These are phyloP conservation scores for Penicillium bovifimosum DNA, from an alignment of 495 filamentous ascomycete species.

Conservation along the genomic window DNA sequence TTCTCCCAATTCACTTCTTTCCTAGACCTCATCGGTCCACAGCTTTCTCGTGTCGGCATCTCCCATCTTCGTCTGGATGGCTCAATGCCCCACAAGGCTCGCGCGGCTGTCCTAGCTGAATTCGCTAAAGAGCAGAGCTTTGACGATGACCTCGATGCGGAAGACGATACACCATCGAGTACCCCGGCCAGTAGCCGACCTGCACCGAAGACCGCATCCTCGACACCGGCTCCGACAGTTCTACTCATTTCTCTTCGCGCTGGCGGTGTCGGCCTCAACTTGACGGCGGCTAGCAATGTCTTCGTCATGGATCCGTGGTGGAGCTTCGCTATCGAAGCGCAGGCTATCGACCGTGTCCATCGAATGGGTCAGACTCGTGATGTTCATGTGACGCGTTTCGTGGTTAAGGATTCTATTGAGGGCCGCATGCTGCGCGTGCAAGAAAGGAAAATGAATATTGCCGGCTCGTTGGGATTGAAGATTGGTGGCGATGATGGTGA, in stretches of 20 bases:
- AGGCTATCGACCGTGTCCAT: constrained; percentile 98
- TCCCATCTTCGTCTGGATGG: constrained; percentile 84
- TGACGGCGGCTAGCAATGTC: constrained; percentile 81
- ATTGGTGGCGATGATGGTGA: constrained; percentile 59
- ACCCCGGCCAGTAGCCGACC: neutral
- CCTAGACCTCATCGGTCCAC: constrained; percentile 80
- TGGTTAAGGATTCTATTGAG: constrained; percentile 87
- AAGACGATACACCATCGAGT: constrained; percentile 11
- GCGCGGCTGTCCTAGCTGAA: constrained; percentile 65
- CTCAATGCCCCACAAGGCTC: constrained; percentile 77
- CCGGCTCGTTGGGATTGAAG: constrained; percentile 82
- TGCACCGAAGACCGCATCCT: constrained; percentile 28
- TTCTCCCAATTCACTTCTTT: constrained; percentile 98
- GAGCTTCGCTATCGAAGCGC: constrained; percentile 94
- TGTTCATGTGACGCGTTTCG: constrained; percentile 79
- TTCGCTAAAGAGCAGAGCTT: constrained; percentile 52
- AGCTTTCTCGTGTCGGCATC: constrained; percentile 65
- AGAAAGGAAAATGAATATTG: constrained; percentile 83
- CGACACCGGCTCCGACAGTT: constrained; percentile 37
- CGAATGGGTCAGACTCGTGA: constrained; percentile 91
- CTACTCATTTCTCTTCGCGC: constrained; percentile 82
- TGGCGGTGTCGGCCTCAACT: constrained; percentile 88
- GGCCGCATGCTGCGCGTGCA: constrained; percentile 91
- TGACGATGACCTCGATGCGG: constrained; percentile 32
- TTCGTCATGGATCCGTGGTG: constrained; percentile 99